Percentiles rank a stretch among this genome's conserved stretches.
phyloP scores from a whole-genome alignment of 208 protist genomes.

The Trypanosoma congolense region DNA sequence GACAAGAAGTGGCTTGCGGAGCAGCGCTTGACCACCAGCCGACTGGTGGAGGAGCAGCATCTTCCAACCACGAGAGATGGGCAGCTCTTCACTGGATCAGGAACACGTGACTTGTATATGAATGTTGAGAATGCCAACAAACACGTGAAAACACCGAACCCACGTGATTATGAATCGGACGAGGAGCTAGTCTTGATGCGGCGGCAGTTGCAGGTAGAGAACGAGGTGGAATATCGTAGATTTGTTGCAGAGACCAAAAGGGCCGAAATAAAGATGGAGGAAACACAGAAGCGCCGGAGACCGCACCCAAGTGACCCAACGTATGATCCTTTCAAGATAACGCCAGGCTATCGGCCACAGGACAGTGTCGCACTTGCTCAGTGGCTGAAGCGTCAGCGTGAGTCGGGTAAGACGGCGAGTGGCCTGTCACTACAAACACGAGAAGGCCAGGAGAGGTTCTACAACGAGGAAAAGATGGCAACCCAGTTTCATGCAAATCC shows the following conservation, averaged over 20 bases:
- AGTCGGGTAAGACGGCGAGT: constrained; percentile 70
- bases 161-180: constrained; percentile 75
- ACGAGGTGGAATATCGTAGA: constrained; percentile 83
- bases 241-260: constrained; percentile 81
- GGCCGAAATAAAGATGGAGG: constrained; percentile 42
- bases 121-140: constrained; percentile 59
- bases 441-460: constrained; percentile 86
- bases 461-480: constrained; percentile 91
- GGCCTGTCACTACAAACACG: constrained; percentile 70
- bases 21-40: constrained; percentile 31
- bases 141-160: constrained; percentile 45
- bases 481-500: constrained; percentile 88
- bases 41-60: constrained; percentile 34
- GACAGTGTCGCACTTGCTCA: constrained; percentile 75
- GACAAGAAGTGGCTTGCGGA: constrained; percentile 66
- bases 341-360: constrained; percentile 79
- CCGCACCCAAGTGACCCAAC: constrained; percentile 82
- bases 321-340: constrained; percentile 86
- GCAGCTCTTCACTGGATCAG: constrained; percentile 52
- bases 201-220: constrained; percentile 83
- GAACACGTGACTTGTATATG: constrained; percentile 61
- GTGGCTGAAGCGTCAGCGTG: constrained; percentile 84
- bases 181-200: constrained; percentile 76
- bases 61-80: constrained; percentile 69
- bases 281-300: constrained; percentile 64